Evolutionary conservation across 805 yeast genomes (phyloP), one percentile per base, ranked within the genome.

Genomic region (Metschnikowia hibisci): DNA sequence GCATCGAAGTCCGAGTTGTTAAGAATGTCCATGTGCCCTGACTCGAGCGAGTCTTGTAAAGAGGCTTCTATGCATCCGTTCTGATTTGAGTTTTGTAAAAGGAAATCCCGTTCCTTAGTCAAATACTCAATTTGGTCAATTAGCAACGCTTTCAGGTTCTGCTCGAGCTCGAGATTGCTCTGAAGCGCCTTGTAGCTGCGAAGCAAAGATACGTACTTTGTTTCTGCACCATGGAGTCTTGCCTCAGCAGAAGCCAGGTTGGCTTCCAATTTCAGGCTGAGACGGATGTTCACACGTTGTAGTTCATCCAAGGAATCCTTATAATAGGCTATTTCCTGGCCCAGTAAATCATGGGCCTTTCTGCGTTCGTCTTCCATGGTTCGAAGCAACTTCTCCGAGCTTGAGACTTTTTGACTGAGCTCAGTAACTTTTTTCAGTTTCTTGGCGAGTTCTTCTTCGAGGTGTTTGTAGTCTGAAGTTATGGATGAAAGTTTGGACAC

Each of bases 91-190:
- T 29, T 47, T 25, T 47, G 32, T 13, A 51, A 36, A 11, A 51
- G 43, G 11, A 48, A 32, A 39, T 53, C 53, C 22, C 55, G 46
- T 30, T 71, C 70, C 41, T 64, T 67, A 34, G 74, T 68, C 46
- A 77, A 60, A 50, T 63, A 60, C 52, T 78, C 83, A 33, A 78
- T 64, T 57, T 78, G 81, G 51, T 77, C 81, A 37, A 78, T 74
- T 40, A 78, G 72, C 35, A 74, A 61, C 45, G 72, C 64, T 50
- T 76, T 76, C 31, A 80, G 75, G 51, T 70, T 76, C 37, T 69
- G 67, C 52, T 78, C 83, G 18, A 78, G 60, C 48, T 78, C 82
- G 49, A 66, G 70, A 48, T 78, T 77, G 42, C 73, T 68, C 52
- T 73, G 71, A 15, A 78, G 60, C 2, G 74, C 67, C 39, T 62